A percentile compares a stretch with the other conserved stretches of the same genome.
Conservation (phyloP, 768 basidiomycete genomes). For the Amanita polypyramis region DNA sequence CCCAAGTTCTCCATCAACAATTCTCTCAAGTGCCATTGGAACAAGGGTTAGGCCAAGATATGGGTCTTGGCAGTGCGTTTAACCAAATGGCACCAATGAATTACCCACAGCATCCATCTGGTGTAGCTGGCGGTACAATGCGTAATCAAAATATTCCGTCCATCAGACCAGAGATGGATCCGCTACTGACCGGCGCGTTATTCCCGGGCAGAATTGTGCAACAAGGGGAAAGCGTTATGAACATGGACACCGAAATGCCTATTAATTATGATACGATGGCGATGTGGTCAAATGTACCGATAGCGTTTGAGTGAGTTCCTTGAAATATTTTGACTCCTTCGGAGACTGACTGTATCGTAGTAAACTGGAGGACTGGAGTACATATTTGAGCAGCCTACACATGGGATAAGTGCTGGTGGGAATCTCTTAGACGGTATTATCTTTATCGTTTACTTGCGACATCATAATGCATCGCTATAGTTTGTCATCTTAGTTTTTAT, state of each 20-base stretch:
- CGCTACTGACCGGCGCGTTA: background rate
- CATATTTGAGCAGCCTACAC: conserved; percentile 8
- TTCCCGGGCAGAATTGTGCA: background rate
- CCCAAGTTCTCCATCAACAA: background rate
- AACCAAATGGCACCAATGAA: background rate
- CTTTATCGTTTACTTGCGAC: no score
- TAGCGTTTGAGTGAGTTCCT: conserved; percentile 49
- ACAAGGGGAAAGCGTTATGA: background rate
- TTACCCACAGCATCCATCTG: background rate
- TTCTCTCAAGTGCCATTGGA: background rate
- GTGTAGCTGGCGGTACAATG: background rate
- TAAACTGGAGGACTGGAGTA: conserved; percentile 7
- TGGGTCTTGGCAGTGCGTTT: background rate
- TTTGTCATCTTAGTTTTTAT: no score
- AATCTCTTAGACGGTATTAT: no score
- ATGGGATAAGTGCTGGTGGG: background rate
- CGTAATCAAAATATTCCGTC: background rate
- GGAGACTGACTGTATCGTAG: background rate
- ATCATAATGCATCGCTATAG: no score
- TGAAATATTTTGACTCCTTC: conserved; percentile 1
- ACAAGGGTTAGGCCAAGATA: background rate
- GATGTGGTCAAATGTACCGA: conserved; percentile 65
- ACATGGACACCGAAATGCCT: conserved; percentile 4
- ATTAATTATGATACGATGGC: conserved; percentile 43
- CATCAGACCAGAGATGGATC: background rate